A percentile compares a stretch with the other conserved stretches of the same genome.
phyloP scores from a whole-genome alignment of 164 flowering plant species.

The Protea cynaroides region DNA sequence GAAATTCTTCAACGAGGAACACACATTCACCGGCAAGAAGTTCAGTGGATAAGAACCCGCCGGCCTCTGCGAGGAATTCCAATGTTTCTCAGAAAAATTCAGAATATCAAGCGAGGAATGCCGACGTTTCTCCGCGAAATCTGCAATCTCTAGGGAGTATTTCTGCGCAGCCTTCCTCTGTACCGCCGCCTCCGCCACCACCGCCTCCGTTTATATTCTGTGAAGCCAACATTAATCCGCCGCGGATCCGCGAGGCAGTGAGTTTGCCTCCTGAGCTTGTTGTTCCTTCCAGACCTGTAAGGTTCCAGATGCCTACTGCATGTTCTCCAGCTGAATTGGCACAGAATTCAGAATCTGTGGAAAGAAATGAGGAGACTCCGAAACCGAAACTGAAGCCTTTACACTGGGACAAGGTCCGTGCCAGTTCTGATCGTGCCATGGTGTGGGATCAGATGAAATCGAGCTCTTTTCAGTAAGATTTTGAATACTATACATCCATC shows the following conservation, averaged over 20 bases:
- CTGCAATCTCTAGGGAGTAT: conserved; percentile 8
- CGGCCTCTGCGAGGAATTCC: not conserved
- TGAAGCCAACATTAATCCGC: conserved; percentile 25
- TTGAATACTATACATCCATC: not conserved
- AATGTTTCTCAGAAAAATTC: not conserved
- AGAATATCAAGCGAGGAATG: not conserved
- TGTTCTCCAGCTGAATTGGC: conserved; percentile 38
- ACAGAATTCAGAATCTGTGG: conserved; percentile 20
- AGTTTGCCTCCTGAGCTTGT: conserved; percentile 38
- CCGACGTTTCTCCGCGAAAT: not conserved
- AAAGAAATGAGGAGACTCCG: conserved; percentile 42
- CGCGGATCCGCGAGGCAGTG: conserved; percentile 20
- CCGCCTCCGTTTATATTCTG: conserved; percentile 20
- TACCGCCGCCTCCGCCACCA: conserved; percentile 33
- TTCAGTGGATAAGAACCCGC: not conserved
- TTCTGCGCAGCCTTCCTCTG: conserved; percentile 9
- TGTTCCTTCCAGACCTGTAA: conserved; percentile 43
- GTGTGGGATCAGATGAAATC: conserved; percentile 98
- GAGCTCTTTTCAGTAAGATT: conserved; percentile 86
- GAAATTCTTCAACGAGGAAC: not conserved
- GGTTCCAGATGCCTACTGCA: conserved; percentile 24
- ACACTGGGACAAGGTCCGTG: conserved; percentile 98
- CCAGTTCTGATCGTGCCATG: conserved; percentile 92
- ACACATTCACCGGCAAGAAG: not conserved
- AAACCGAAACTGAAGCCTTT: conserved; percentile 84